Evolutionary conservation across 805 yeast species (phyloP).

Genomic region (Ogataea minuta): DNA sequence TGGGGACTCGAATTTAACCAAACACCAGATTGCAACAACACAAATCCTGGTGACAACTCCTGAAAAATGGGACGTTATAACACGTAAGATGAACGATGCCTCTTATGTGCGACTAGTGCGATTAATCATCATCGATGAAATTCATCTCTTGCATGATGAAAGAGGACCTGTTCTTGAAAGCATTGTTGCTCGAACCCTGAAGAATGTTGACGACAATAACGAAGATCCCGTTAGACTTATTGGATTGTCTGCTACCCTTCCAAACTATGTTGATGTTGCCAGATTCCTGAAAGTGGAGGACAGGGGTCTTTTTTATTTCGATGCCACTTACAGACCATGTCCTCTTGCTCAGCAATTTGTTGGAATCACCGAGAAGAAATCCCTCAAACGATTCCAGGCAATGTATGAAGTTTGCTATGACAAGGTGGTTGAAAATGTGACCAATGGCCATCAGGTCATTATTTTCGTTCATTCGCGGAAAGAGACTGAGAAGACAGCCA

Average conservation of each 20-base stretch:
- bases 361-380: conserved; percentile 81
- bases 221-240: conserved; percentile 57
- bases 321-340: conserved; percentile 83
- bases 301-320: conserved; percentile 75
- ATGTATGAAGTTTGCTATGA: conserved; percentile 92
- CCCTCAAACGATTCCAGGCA: conserved; percentile 73
- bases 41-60: conserved; percentile 92
- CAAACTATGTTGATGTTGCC: conserved; percentile 86
- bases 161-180: conserved; percentile 94
- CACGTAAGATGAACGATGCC: conserved; percentile 73
- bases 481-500: conserved; percentile 84
- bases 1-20: conserved; percentile 81
- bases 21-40: conserved; percentile 70
- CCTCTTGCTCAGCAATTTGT: conserved; percentile 86
- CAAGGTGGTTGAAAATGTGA: conserved; percentile 60
- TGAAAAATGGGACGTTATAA: conserved; percentile 96
- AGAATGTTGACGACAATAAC: conserved; percentile 45
- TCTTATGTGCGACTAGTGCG: conserved; percentile 63
- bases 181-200: conserved; percentile 72
- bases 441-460: conserved; percentile 73
- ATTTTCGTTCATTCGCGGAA: conserved; percentile 93
- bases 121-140: conserved; percentile 83
- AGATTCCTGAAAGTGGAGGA: conserved; percentile 66
- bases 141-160: conserved; percentile 87
- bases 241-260: conserved; percentile 90